phyloP scores from a whole-genome alignment of 1,284 basidiomycete species.

The Ceratobasidium sp. region DNA sequence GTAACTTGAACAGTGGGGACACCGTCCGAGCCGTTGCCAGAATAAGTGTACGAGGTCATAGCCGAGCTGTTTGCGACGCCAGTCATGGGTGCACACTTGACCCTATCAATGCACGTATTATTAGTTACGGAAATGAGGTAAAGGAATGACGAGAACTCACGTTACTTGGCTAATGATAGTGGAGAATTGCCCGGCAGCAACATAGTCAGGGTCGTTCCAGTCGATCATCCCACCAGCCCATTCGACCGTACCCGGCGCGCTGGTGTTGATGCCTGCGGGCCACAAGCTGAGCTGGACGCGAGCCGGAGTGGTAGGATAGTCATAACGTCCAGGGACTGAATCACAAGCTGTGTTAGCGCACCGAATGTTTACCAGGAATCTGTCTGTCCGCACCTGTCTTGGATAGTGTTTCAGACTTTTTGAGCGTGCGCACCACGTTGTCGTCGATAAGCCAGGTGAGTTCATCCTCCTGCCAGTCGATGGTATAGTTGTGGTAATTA shows the following conservation, averaged over 20 bases:
- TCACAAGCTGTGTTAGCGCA: slow-evolving; percentile 45
- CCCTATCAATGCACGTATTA: background rate
- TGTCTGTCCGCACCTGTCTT: background rate
- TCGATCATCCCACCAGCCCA: slow-evolving; percentile 85
- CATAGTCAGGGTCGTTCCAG: slow-evolving; percentile 79
- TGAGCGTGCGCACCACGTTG: slow-evolving; percentile 71
- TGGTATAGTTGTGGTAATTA: slow-evolving; percentile 80
- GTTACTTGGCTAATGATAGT: slow-evolving; percentile 66
- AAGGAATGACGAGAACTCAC: background rate
- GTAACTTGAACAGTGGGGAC: slow-evolving; percentile 42
- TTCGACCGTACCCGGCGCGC: slow-evolving; percentile 71
- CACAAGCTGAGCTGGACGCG: slow-evolving; percentile 82
- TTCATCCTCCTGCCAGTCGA: slow-evolving; percentile 79
- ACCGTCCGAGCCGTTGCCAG: slow-evolving; percentile 58
- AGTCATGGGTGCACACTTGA: slow-evolving; percentile 33
- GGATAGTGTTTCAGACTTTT: slow-evolving; percentile 65
- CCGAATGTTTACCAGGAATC: slow-evolving; percentile 50
- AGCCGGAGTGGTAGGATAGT: slow-evolving; percentile 80
- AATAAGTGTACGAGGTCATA: slow-evolving; percentile 66
- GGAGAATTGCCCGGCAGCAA: slow-evolving; percentile 71
- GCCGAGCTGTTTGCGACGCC: slow-evolving; percentile 25
- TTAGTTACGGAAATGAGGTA: background rate
- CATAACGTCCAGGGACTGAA: slow-evolving; percentile 56
- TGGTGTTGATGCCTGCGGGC: slow-evolving; percentile 74
- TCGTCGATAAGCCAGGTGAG: slow-evolving; percentile 78